A percentile compares a stretch with the other conserved stretches of the same genome.
Conservation (phyloP, 805 yeast genomes). For the Pichia occidentalis region DNA sequence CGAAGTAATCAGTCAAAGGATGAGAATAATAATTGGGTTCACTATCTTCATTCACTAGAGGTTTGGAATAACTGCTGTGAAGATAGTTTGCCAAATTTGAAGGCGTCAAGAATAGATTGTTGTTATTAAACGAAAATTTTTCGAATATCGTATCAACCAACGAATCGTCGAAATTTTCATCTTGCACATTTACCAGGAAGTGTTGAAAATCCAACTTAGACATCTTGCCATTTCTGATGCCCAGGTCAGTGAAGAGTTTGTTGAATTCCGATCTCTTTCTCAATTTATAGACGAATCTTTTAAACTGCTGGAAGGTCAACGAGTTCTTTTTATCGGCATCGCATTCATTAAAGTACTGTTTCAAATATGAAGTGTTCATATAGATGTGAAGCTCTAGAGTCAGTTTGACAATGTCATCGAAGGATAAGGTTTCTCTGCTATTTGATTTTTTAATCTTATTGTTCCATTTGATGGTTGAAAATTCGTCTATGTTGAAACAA, state of each 20-base stretch:
- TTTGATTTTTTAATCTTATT: conserved; percentile 5
- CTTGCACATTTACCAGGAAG: conserved; percentile 45
- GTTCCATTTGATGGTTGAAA: conserved; percentile 8
- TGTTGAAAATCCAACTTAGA: conserved; percentile 27
- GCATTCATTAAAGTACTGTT: conserved; percentile 44
- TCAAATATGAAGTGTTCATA: conserved; percentile 49
- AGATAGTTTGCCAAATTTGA: conserved; percentile 28
- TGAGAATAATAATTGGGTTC: conserved; percentile 35
- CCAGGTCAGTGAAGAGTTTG: conserved; percentile 31
- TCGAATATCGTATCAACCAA: conserved; percentile 32
- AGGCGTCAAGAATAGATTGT: conserved; percentile 16
- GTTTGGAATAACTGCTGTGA: conserved; percentile 28
- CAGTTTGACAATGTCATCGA: conserved; percentile 61
- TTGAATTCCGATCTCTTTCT: conserved; percentile 60
- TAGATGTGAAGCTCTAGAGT: conserved; percentile 67
- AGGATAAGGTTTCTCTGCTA: conserved; percentile 33
- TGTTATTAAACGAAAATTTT: conserved; percentile 29
- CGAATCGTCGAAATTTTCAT: neutral
- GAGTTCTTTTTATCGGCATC: conserved; percentile 44
- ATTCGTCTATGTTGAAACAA: conserved; percentile 7
- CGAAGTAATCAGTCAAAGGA: conserved; percentile 81
- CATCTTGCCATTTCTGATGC: conserved; percentile 19
- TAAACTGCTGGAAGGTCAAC: conserved; percentile 67
- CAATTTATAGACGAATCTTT: conserved; percentile 60
- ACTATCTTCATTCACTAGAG: conserved; percentile 19